Evolutionary conservation across 805 yeast genomes (phyloP).

Genomic region (Isabelozyma rhagii): DNA sequence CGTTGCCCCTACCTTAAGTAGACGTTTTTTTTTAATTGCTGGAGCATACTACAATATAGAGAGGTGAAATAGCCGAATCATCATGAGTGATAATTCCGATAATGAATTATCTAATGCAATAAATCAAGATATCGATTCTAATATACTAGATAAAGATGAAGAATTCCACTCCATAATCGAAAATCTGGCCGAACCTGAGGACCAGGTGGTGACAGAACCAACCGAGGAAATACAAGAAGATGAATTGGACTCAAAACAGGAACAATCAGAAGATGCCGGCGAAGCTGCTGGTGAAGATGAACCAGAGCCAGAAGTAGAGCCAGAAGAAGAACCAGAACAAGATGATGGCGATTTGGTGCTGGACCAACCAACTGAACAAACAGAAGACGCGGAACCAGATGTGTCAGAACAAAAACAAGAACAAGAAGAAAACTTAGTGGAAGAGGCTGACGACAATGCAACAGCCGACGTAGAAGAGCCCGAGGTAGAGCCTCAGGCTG

Average conservation of each 20-base stretch:
- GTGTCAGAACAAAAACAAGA: conserved; percentile 3
- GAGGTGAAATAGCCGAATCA: not conserved
- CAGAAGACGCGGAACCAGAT: not conserved
- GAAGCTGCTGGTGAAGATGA: not conserved
- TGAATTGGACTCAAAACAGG: not conserved
- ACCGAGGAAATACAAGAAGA: not conserved
- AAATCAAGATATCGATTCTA: not conserved
- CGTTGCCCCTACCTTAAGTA: not conserved
- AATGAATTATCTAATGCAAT: not conserved
- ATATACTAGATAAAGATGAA: not conserved
- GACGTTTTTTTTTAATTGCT: not conserved
- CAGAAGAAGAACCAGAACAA: conserved; percentile 2
- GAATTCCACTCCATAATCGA: not conserved
- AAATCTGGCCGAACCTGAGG: not conserved
- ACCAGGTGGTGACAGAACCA: not conserved
- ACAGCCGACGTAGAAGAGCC: not conserved
- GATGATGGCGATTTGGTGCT: not conserved
- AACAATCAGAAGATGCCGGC: not conserved
- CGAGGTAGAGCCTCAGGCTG: not conserved
- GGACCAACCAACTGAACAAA: not conserved
- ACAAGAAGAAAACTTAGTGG: not conserved
- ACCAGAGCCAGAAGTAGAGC: not conserved
- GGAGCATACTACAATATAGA: not conserved
- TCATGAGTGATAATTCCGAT: not conserved
- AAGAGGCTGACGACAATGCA: not conserved